A percentile compares a stretch with the other conserved stretches of the same genome.
These are phyloP conservation scores for Lagenaria siceraria DNA, from an alignment of 306 rosid genomes.

Conservation along the genomic window DNA sequence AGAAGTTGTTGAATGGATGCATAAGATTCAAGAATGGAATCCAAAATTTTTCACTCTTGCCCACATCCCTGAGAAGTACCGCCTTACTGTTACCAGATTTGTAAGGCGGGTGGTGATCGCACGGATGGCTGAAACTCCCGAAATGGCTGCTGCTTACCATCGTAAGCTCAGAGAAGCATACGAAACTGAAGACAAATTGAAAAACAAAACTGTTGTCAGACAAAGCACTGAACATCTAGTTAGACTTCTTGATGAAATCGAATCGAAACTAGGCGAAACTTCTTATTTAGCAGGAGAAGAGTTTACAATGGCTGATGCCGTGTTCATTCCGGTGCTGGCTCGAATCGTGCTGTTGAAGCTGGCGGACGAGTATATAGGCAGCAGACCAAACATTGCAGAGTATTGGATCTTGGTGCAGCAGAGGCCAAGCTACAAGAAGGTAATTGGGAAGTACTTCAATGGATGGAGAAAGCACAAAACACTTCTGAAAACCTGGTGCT, in stretches of 20 bases:
- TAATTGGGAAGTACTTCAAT: constrained; percentile 60
- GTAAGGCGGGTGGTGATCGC: constrained; percentile 63
- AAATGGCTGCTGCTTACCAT: constrained; percentile 77
- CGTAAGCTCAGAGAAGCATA: constrained; percentile 66
- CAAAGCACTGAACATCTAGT: constrained; percentile 49
- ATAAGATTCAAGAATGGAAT: constrained; percentile 80
- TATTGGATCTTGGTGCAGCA: constrained; percentile 82
- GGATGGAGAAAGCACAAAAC: constrained; percentile 91
- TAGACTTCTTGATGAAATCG: constrained; percentile 61
- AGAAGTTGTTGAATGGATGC: constrained; percentile 85
- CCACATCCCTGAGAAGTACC: constrained; percentile 62
- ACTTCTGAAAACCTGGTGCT: constrained; percentile 58
- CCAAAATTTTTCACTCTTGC: constrained; percentile 58
- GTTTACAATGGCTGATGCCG: constrained; percentile 78
- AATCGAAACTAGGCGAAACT: constrained; percentile 45
- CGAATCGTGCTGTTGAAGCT: constrained; percentile 53
- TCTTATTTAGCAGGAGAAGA: constrained; percentile 59
- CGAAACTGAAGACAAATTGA: constrained; percentile 66
- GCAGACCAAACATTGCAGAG: constrained; percentile 56
- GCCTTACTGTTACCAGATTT: constrained; percentile 53
- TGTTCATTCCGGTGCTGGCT: constrained; percentile 59
- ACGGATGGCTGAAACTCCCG: constrained; percentile 83
- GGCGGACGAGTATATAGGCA: constrained; percentile 45
- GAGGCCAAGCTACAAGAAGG: constrained; percentile 86
- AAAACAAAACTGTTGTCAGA: constrained; percentile 34